These are phyloP conservation scores for Phialocephala subalpina DNA, from an alignment of 2,329 filamentous ascomycete genomes.

Conservation along the genomic window DNA sequence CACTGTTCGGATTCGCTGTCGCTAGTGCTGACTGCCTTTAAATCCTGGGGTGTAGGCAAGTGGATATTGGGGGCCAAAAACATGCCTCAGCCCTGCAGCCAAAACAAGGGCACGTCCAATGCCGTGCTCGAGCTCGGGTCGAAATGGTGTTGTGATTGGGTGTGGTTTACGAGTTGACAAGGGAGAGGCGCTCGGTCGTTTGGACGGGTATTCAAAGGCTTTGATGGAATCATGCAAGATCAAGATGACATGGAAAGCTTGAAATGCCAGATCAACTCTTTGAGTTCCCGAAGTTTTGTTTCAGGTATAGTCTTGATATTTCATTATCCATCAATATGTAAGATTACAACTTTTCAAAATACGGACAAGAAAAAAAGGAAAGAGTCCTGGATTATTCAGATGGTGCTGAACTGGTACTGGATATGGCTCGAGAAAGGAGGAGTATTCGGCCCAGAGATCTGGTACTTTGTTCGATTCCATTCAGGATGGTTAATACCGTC, in stretches of 20 bases:
- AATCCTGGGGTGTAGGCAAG: not conserved
- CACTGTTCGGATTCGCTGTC: not conserved
- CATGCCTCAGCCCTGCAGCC: not conserved
- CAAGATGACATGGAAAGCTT: too few relatives aligned
- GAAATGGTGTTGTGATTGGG: not conserved
- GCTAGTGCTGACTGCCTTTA: not conserved
- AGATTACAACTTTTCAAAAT: too few relatives aligned
- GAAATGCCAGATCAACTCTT: too few relatives aligned
- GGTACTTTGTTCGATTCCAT: constrained; percentile 74
- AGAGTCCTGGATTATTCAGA: too few relatives aligned
- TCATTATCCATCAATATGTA: too few relatives aligned
- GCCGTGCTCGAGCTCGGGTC: not conserved
- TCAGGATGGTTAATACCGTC: constrained; percentile 91
- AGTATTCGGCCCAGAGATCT: constrained; percentile 59
- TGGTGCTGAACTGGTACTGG: constrained; percentile 28
- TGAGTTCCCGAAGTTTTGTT: too few relatives aligned
- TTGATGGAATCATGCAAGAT: too few relatives aligned
- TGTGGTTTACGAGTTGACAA: not conserved
- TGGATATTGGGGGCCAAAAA: not conserved
- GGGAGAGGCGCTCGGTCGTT: too few relatives aligned
- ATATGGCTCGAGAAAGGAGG: constrained; percentile 28
- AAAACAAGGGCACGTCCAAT: not conserved
- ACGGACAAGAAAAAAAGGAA: too few relatives aligned
- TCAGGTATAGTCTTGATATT: too few relatives aligned
- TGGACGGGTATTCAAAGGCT: too few relatives aligned